These are phyloP conservation scores for Mallotus nudiflorus DNA, from an alignment of 345 rosid genomes.

Conservation along the genomic window DNA sequence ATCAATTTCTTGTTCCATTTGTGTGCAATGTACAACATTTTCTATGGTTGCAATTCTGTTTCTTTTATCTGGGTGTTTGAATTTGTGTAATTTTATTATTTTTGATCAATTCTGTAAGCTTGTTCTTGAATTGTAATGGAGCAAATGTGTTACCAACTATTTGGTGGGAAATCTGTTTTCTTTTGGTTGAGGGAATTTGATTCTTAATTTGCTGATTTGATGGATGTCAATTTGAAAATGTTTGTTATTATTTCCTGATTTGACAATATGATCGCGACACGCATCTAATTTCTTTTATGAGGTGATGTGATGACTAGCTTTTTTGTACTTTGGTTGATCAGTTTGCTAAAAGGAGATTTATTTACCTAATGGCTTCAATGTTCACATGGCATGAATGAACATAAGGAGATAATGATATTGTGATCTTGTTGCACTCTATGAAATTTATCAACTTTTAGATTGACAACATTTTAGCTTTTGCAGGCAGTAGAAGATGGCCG, in stretches of 20 bases:
- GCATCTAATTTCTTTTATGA: not conserved
- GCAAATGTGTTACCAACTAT: not conserved
- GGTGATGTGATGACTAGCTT: not conserved
- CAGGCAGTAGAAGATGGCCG: conserved; percentile 63
- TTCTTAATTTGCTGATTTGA: not conserved
- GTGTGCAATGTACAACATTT: too few relatives aligned
- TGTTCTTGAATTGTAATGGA: too few relatives aligned
- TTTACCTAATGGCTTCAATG: not conserved
- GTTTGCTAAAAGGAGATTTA: not conserved
- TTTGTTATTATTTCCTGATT: not conserved
- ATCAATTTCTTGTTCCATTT: too few relatives aligned
- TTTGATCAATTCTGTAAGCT: too few relatives aligned
- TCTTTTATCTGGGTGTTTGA: too few relatives aligned
- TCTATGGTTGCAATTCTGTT: too few relatives aligned
- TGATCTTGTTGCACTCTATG: not conserved
- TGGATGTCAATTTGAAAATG: not conserved
- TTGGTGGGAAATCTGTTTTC: not conserved
- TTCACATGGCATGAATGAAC: too few relatives aligned
- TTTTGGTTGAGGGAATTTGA: not conserved
- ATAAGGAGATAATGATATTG: not conserved
- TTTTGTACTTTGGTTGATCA: conserved; percentile 1
- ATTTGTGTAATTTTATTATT: too few relatives aligned
- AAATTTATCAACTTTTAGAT: not conserved
- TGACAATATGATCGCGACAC: not conserved
- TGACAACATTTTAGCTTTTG: not conserved